Conservation (phyloP, 768 basidiomycete species). For the Cystobasidium ongulense region DNA sequence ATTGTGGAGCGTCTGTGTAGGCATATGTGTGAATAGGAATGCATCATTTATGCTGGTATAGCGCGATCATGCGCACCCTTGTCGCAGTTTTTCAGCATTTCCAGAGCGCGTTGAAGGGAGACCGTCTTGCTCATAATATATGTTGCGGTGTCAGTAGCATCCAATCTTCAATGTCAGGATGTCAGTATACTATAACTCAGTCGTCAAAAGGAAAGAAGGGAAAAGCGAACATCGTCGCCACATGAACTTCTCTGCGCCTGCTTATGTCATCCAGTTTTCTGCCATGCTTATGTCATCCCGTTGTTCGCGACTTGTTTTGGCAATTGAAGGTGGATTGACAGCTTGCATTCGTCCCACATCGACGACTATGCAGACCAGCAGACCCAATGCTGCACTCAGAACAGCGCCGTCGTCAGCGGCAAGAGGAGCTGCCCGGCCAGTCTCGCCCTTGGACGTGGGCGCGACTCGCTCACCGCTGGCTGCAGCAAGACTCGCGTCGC, state of each 20-base stretch:
- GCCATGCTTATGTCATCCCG: too few relatives aligned
- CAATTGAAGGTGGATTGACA: not conserved
- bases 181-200: too few relatives aligned
- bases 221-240: not conserved
- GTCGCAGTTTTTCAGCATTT: not conserved
- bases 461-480: conserved; percentile 7
- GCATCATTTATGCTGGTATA: too few relatives aligned
- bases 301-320: not conserved
- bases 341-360: not conserved
- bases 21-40: not conserved
- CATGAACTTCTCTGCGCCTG: not conserved
- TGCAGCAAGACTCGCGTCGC: conserved; percentile 5
- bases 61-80: not conserved
- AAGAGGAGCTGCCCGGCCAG: not conserved
- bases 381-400: not conserved
- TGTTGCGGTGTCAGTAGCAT: too few relatives aligned
- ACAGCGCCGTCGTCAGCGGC: not conserved
- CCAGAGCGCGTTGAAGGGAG: not conserved
- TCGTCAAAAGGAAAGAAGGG: not conserved
- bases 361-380: not conserved
- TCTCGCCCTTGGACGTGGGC: too few relatives aligned
- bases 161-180: too few relatives aligned
- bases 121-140: not conserved
- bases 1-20: not conserved
- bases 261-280: too few relatives aligned